phyloP scores from a whole-genome alignment of 768 basidiomycete genomes.

The Lepiota brunneoincarnata region DNA sequence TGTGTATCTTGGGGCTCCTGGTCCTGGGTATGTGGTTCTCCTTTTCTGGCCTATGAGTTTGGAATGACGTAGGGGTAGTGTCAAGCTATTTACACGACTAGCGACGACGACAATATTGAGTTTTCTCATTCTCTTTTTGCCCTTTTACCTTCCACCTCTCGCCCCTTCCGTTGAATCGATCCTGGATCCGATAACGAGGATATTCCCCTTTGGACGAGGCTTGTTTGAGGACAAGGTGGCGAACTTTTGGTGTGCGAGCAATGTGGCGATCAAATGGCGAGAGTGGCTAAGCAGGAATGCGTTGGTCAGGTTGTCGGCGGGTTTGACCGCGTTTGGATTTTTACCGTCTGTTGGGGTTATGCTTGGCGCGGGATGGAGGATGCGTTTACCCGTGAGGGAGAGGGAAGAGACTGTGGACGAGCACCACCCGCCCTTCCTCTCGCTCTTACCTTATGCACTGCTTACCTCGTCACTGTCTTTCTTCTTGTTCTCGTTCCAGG shows the following conservation, averaged over 20 bases:
- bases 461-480: constrained; percentile 85
- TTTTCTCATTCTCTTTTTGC: constrained; percentile 71
- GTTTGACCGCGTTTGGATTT: constrained; percentile 70
- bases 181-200: constrained; percentile 68
- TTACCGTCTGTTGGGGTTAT: constrained; percentile 53
- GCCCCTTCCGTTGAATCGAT: constrained; percentile 42
- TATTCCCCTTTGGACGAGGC: constrained; percentile 91
- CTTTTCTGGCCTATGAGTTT: neutral
- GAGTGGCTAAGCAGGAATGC: constrained; percentile 44
- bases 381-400: constrained; percentile 15
- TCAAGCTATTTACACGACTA: constrained; percentile 63
- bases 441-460: constrained; percentile 77
- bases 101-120: constrained; percentile 58
- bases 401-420: constrained; percentile 13
- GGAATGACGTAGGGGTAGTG: constrained; percentile 19
- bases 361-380: constrained; percentile 32
- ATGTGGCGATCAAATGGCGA: constrained; percentile 83
- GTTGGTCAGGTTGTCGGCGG: constrained; percentile 65
- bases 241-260: constrained; percentile 95
- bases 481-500: constrained; percentile 96
- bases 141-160: constrained; percentile 71
- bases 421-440: constrained; percentile 47
- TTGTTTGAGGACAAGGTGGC: constrained; percentile 96
- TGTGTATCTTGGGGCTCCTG: constrained; percentile 63
- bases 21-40: constrained; percentile 53